Base-by-base conservation (phyloP, 2,329 filamentous ascomycete genomes). In the Dactylellina drechsleri region DNA sequence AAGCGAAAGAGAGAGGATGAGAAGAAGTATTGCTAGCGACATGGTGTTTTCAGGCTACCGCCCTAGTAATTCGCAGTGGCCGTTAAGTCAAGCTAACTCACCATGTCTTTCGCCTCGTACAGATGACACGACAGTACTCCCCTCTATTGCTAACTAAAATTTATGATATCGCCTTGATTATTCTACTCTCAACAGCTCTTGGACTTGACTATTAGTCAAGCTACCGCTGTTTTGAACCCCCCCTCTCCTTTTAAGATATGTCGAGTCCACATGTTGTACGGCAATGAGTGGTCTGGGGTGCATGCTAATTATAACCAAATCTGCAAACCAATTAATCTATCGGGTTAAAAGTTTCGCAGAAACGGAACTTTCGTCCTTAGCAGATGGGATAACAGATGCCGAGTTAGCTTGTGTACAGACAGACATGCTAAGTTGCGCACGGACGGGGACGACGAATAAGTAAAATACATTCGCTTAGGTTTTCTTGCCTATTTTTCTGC, bases 401-500 rank as follows among this genome's bases (percentile, higher is more conserved):
- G 58, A 64, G 31, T 36, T 36, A 36, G 50, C 56, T 66, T 65
- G 49, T 73, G 53, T 60, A 47, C 26, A 28, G 41, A 41, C 13
- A 52, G n/a, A 43, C 16, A 36, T 36, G 31, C 31, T 36, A 47
- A 47, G 15, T 47, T 47, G 43, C 5, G 15, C 15, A 6, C 16
- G 8, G 3, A 47, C 43, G 43, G 47, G 20, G 47, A 52, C 18
- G 47, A n/a, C n/a, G 47, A 52, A 47, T n/a, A 47, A 23, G 36
- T 28, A 16, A 23, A 43, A 40, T 56, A 53, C 5, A 36, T 36
- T 36, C 59, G 47, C 47, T 52, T 18, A 18, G 47, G 47, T n/a
- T 56, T 75, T 75, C 57, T 75, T 75, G 71, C 62, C 71, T 75
- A 75, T 64, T 67, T 74, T 74, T 62, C 70, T 57, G 70, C 70